phyloP scores from a whole-genome alignment of 148 eudicot species.

The Rhododendron vialii region DNA sequence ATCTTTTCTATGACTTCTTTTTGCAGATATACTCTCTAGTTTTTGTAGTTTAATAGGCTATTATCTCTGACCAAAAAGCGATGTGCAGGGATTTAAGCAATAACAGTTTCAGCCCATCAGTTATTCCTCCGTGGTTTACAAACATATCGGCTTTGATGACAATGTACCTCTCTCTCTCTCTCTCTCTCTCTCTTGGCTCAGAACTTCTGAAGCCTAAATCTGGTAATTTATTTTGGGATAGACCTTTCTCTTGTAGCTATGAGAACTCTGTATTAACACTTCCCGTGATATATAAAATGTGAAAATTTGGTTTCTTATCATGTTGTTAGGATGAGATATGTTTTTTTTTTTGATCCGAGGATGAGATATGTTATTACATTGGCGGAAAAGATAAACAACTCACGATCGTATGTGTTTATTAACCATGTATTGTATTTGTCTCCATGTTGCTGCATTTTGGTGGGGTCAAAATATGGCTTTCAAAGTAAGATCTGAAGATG shows the following conservation, averaged over 20 bases:
- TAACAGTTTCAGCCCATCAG: slow-evolving; percentile 37
- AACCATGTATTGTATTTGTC: not conserved
- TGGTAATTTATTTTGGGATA: too few relatives aligned
- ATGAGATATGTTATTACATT: too few relatives aligned
- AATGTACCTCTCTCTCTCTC: slow-evolving; percentile 34
- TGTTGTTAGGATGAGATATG: not conserved
- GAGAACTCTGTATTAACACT: not conserved
- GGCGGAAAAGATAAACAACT: not conserved
- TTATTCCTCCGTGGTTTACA: slow-evolving; percentile 42
- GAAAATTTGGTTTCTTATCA: not conserved
- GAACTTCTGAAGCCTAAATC: too few relatives aligned
- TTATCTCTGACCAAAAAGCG: not conserved
- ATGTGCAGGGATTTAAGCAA: slow-evolving; percentile 58
- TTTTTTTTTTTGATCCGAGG: too few relatives aligned
- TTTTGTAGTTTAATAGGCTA: not conserved
- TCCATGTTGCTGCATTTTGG: not conserved
- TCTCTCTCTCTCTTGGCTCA: not conserved
- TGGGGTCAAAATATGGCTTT: not conserved
- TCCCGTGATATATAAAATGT: not conserved
- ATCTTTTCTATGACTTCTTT: not conserved
- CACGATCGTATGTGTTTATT: not conserved
- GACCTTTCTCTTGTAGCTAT: too few relatives aligned
- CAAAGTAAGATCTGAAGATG: not conserved
- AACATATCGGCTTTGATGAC: slow-evolving; percentile 41
- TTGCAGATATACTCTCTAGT: not conserved